A percentile compares a stretch with the other conserved stretches of the same genome.
Evolutionary conservation across 2,329 filamentous ascomycete genomes (phyloP).

Genomic region (Nannizzia gypsea): DNA sequence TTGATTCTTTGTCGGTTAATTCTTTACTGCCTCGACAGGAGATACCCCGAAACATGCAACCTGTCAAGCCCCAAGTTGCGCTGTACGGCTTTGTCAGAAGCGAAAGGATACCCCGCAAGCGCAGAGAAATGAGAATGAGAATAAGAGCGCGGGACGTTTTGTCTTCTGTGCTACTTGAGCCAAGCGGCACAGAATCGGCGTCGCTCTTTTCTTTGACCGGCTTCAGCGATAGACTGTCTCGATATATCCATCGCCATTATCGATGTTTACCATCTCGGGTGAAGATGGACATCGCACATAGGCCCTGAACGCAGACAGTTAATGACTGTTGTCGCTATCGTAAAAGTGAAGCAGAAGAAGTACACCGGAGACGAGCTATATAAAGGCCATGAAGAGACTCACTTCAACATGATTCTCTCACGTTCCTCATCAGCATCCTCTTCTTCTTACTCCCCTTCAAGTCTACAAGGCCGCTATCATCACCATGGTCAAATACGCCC

Average conservation of each 20-base stretch:
- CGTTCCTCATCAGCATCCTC: background rate
- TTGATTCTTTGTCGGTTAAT: too few relatives aligned
- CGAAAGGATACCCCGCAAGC: too few relatives aligned
- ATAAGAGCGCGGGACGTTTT: too few relatives aligned
- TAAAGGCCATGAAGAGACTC: background rate
- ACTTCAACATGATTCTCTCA: background rate
- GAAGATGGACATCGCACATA: background rate
- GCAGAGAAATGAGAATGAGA: too few relatives aligned
- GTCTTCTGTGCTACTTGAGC: too few relatives aligned
- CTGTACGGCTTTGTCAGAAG: too few relatives aligned
- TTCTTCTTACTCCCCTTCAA: background rate
- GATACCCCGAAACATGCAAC: too few relatives aligned
- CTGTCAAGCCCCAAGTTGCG: too few relatives aligned
- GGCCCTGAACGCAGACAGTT: background rate
- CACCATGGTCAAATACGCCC: background rate
- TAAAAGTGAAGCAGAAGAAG: background rate
- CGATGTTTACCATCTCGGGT: background rate
- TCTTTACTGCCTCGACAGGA: too few relatives aligned
- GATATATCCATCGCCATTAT: background rate
- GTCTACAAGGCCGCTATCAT: background rate
- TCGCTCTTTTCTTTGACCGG: too few relatives aligned
- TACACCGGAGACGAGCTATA: background rate
- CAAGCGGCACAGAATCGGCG: too few relatives aligned
- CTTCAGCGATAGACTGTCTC: too few relatives aligned
- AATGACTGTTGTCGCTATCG: background rate